These are phyloP conservation scores for Cenococcum geophilum DNA, from an alignment of 495 filamentous ascomycete genomes.

Conservation along the genomic window DNA sequence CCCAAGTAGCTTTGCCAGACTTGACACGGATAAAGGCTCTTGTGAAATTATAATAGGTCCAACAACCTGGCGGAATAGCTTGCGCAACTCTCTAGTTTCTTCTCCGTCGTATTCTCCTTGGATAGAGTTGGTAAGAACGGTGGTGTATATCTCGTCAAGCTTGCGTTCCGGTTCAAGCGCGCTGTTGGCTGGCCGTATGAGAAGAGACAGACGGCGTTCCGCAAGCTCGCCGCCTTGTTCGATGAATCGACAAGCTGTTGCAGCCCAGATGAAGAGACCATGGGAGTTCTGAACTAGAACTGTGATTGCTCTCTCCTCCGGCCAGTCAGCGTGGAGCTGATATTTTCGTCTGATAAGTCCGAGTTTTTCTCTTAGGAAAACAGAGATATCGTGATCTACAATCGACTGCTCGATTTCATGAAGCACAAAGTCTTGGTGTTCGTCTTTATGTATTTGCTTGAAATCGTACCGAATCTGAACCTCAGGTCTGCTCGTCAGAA, in stretches of 20 bases:
- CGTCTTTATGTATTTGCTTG: slow-evolving; percentile 4
- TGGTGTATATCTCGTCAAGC: slow-evolving; percentile 22
- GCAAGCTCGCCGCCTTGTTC: background rate
- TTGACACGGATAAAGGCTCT: slow-evolving; percentile 30
- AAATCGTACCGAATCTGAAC: slow-evolving; percentile 29
- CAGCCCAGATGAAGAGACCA: slow-evolving; percentile 32
- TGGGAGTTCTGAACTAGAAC: slow-evolving; percentile 37
- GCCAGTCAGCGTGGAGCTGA: slow-evolving; percentile 36
- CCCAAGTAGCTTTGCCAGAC: slow-evolving; percentile 28
- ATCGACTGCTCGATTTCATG: slow-evolving; percentile 32
- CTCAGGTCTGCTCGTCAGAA: slow-evolving; percentile 39
- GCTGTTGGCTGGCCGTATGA: background rate
- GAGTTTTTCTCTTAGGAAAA: background rate
- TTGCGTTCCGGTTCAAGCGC: background rate
- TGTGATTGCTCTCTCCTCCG: slow-evolving; percentile 32
- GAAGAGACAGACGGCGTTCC: background rate
- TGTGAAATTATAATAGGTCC: slow-evolving; percentile 30
- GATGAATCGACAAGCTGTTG: slow-evolving; percentile 21
- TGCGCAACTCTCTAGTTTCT: slow-evolving; percentile 10
- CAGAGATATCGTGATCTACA: slow-evolving; percentile 16
- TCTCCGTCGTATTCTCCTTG: background rate
- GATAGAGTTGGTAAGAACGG: slow-evolving; percentile 16
- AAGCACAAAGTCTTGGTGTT: slow-evolving; percentile 29
- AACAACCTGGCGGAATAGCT: slow-evolving; percentile 28
- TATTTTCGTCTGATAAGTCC: slow-evolving; percentile 3